Evolutionary conservation across 768 basidiomycete genomes (phyloP), one percentile per base, ranked within the genome.

Genomic region (Russula ochroleuca): DNA sequence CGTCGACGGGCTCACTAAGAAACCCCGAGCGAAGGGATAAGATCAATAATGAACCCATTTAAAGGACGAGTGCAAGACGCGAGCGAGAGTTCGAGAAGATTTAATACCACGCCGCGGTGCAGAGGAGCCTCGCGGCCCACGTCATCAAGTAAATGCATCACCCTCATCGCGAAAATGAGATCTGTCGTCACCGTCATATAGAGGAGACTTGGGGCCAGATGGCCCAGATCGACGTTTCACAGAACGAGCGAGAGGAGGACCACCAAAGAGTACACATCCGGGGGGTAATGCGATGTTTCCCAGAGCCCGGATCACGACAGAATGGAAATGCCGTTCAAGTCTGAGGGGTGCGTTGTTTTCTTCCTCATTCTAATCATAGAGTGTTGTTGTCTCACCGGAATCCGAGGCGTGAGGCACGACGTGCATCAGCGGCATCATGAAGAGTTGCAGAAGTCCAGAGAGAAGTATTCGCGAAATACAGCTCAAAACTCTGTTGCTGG

Each of bases 21-120:
- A 57, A 54, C 35, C 43, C 51, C n/a, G 38, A 33, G 37, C 35
- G 51, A 31, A 43, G 15, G 45, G 15, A 33, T 51, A 7, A 35
- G 31, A 23, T 5, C 41, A n/a, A 21, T 53, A 1, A 41, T 38
- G 23, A 14, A 53, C 57, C 43, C 57, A 54, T 13, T 40, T 53
- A 6, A n/a, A 7, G 15, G 25, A 19, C 19, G 63, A 23, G n/a
- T 54, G 1, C 15, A 52, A 64, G 23, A 59, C 52, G 19, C 47
- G 57, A 47, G n/a, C n/a, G 57, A 58, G 7, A 64, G 57, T 11
- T 64, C 63, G 37, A 64, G 51, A 21, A 64, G 63, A n/a, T 59
- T 64, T 10, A 57, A 64, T 25, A 59, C n/a, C n/a, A 64, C 57
- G 7, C 63, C 63, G 15, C 11, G 51, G 21, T 59, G 63, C 23